These are phyloP conservation scores for Ceratobasidium sp. DNA, from an alignment of 1,284 basidiomycete species.

Conservation along the genomic window DNA sequence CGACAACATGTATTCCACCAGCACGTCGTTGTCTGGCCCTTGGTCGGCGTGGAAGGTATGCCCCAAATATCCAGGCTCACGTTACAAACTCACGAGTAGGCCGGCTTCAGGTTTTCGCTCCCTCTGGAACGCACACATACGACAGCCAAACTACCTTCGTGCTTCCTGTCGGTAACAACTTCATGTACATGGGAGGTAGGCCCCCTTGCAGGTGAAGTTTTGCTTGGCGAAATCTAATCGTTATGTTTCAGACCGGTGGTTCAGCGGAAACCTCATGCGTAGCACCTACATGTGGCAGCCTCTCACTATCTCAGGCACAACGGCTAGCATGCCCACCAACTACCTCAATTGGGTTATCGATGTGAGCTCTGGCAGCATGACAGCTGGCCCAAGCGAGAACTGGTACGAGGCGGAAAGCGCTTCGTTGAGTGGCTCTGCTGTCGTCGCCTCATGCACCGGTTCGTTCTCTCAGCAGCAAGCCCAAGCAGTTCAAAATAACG, in stretches of 20 bases:
- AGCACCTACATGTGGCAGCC: conserved; percentile 48
- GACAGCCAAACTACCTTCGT: conserved; percentile 48
- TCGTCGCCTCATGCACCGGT: conserved; percentile 18
- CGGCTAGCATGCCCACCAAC: conserved; percentile 46
- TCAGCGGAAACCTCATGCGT: conserved; percentile 48
- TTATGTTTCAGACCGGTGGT: conserved; percentile 47
- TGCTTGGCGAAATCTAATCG: not conserved
- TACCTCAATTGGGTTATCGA: conserved; percentile 50
- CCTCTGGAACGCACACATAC: conserved; percentile 47
- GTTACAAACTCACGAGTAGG: not conserved
- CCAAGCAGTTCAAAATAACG: not conserved
- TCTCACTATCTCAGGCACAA: conserved; percentile 46
- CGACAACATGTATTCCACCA: conserved; percentile 48
- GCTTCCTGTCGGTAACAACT: conserved; percentile 48
- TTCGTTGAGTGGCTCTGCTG: conserved; percentile 28
- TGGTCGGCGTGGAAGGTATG: conserved; percentile 49
- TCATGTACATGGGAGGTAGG: conserved; percentile 50
- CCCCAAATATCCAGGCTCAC: not conserved
- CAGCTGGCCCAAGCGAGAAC: conserved; percentile 46
- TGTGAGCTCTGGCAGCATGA: conserved; percentile 42
- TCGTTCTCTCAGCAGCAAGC: not conserved
- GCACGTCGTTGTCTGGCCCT: conserved; percentile 46
- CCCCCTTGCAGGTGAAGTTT: not conserved
- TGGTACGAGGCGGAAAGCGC: conserved; percentile 48
- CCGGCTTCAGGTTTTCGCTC: conserved; percentile 45